These are phyloP conservation scores for Pseudogymnoascus sp. DNA, from an alignment of 2,329 filamentous ascomycete species.

Conservation along the genomic window DNA sequence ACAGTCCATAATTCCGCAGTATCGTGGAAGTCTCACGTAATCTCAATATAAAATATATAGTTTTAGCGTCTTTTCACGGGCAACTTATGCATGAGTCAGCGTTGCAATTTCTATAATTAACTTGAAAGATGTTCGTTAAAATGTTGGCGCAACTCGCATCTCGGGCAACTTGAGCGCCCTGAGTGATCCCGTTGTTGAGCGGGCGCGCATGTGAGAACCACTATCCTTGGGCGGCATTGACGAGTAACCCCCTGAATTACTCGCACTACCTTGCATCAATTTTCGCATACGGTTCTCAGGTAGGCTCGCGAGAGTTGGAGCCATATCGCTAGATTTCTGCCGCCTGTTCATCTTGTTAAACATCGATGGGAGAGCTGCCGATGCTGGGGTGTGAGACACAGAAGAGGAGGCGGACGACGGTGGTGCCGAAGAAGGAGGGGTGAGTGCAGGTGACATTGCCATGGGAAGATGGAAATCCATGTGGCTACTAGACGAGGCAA, in stretches of 20 bases:
- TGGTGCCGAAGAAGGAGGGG: not conserved
- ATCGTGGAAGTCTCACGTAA: not conserved
- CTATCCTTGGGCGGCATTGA: not conserved
- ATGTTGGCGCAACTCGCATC: constrained; percentile 14
- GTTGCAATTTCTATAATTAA: not conserved
- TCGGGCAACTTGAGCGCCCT: constrained; percentile 15
- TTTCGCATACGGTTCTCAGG: constrained; percentile 5
- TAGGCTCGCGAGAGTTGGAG: not conserved
- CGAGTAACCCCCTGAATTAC: not conserved
- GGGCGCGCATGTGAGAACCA: constrained; percentile 9
- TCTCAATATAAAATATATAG: not conserved
- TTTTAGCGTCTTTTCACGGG: not conserved
- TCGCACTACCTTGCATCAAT: not conserved
- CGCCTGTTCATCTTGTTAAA: constrained; percentile 17
- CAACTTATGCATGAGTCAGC: not conserved
- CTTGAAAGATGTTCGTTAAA: constrained; percentile 7
- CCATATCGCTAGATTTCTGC: constrained; percentile 8
- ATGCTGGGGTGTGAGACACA: constrained; percentile 5
- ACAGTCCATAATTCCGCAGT: not conserved
- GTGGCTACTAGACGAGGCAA: constrained; percentile 2
- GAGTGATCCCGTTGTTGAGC: constrained; percentile 13
- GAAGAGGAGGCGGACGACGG: not conserved
- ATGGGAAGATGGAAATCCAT: not conserved
- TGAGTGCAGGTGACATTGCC: constrained; percentile 8
- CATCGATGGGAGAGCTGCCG: constrained; percentile 12